Base-by-base conservation (phyloP, 495 filamentous ascomycete species). In the Aspergillus olivimuriae region DNA sequence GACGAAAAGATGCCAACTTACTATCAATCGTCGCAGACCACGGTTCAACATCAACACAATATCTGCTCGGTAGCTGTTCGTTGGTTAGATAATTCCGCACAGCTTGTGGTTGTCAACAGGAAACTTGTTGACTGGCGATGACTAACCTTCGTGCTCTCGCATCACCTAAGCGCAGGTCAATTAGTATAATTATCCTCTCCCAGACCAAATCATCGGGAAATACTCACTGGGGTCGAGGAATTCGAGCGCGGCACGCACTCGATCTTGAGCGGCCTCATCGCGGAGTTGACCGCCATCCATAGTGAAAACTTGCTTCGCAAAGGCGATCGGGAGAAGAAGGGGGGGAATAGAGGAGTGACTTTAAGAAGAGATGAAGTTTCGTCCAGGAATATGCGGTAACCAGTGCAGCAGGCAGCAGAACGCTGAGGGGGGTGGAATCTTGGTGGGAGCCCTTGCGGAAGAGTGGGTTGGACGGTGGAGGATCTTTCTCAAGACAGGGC, bases 21-120 rank as follows among this genome's bases (percentile, higher is more conserved):
- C 79, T 43, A 66, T 74, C 42, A 83, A 74, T 56, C 90, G 75
- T 47, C 86, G 77, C 53, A 87, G 69, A 47, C 84, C 86, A 52
- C 87, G 86, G 60, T 94, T 89, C 33, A 97, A 77, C 90, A 97
- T 97, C 56, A 91, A 69, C 47, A 94, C 80, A 60, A 92, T 89
- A 55, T 91, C 87, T 34, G 87, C 77, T 58, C 86, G 78, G 65
- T 92, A 92, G 53, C 77, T 80, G 23, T 51, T 51, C 42, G 11
- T 22, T 10, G 4, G 55, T 65, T 34, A 61, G 57, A 24, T 34
- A 30, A 24, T 18, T 18, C 4, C 15, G n/a, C 20, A 12, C 17
- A 28, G 11, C 8, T 19, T 35, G 23, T 34, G 34, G 12, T 22
- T 24, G n/a, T 19, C 24, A 16, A 28, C n/a, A 21, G 37, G 15